Conservation (phyloP, 208 protist genomes). For the Wallacemonas sp. region DNA sequence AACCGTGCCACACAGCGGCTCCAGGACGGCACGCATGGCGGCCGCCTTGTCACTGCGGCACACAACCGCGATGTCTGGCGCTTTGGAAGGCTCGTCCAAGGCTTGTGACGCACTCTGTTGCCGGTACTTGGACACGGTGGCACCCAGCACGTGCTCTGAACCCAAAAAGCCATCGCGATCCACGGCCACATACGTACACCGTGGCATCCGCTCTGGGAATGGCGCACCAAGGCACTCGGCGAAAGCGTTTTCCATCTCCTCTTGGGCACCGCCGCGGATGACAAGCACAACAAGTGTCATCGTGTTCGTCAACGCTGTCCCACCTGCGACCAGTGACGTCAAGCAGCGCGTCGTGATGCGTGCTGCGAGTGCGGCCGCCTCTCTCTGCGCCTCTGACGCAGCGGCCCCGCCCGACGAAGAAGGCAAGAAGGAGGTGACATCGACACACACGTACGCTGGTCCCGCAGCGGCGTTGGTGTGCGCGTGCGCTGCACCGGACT, state of each 20-base stretch:
- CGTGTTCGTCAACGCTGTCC: too few relatives aligned
- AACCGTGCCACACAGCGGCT: neutral
- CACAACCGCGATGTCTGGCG: neutral
- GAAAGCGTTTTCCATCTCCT: too few relatives aligned
- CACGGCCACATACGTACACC: neutral
- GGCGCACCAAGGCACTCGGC: too few relatives aligned
- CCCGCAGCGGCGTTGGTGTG: neutral
- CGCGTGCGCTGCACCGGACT: neutral
- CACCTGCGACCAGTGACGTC: too few relatives aligned
- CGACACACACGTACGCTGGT: neutral
- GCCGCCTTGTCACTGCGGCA: neutral
- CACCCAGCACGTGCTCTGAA: conserved; percentile 40
- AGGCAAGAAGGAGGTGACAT: conserved; percentile 1
- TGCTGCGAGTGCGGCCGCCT: neutral
- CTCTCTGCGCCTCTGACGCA: too few relatives aligned
- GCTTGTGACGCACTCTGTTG: neutral
- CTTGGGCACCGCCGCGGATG: too few relatives aligned
- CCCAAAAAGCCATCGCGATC: conserved; percentile 33
- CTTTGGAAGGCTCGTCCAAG: neutral
- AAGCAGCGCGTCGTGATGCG: neutral
- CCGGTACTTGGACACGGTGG: conserved; percentile 11
- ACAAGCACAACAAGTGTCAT: too few relatives aligned
- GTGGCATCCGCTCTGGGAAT: too few relatives aligned
- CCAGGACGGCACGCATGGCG: conserved; percentile 2
- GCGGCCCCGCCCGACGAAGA: neutral